Evolutionary conservation across 495 filamentous ascomycete genomes (phyloP).

Genomic region (Clohesyomyces aquaticus): DNA sequence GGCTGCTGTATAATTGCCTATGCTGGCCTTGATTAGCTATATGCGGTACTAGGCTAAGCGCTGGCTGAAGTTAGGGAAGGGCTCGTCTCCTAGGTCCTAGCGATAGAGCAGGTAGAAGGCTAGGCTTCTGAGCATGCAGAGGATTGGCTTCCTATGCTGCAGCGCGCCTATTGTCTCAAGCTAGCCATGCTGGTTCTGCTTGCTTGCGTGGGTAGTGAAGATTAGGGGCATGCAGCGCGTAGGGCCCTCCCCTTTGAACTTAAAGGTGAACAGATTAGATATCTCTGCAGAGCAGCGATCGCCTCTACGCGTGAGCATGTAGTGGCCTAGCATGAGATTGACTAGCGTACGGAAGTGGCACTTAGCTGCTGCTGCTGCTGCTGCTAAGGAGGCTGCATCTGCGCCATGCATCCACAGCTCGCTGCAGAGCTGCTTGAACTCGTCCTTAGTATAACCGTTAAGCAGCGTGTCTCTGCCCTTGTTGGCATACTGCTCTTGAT

Average conservation of each 20-base stretch:
- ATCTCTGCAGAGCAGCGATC: constrained; percentile 14
- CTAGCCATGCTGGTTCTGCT: constrained; percentile 25
- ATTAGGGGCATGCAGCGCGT: constrained; percentile 23
- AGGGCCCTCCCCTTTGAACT: constrained; percentile 22
- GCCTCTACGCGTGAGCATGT: constrained; percentile 3
- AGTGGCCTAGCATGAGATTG: constrained; percentile 2
- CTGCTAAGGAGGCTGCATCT: neutral
- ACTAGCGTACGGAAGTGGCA: constrained; percentile 10
- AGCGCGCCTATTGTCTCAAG: constrained; percentile 20
- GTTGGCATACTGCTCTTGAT: constrained; percentile 8
- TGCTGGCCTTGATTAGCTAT: constrained; percentile 17
- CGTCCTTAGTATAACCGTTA: neutral
- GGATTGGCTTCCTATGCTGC: constrained; percentile 14
- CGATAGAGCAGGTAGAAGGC: constrained; percentile 30
- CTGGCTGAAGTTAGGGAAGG: constrained; percentile 22
- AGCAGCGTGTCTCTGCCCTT: constrained; percentile 10
- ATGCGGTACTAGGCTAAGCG: constrained; percentile 13
- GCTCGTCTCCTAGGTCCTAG: constrained; percentile 23
- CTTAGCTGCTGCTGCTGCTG: neutral
- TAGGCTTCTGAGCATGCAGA: constrained; percentile 25
- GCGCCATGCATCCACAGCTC: neutral
- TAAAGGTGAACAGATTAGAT: constrained; percentile 26
- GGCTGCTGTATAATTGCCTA: neutral
- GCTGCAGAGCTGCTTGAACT: constrained; percentile 2
- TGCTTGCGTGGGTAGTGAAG: constrained; percentile 19